Conservation (phyloP, 2,329 filamentous ascomycete genomes). For the Diaporthe velutina region DNA sequence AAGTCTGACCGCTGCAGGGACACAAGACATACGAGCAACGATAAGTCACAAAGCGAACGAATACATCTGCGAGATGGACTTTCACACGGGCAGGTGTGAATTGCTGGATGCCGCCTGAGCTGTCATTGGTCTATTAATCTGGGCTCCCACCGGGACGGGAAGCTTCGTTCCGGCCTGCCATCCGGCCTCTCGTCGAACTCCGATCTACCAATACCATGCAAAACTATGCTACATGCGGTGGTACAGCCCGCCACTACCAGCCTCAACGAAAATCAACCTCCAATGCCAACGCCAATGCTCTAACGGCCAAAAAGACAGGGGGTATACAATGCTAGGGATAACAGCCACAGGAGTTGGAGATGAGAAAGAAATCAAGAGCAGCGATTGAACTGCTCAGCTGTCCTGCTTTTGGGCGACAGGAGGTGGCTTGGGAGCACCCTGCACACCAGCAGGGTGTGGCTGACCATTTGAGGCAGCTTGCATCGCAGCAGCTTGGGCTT, state of each 20-base stretch:
- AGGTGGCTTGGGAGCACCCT: constrained; percentile 38
- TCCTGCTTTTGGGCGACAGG: constrained; percentile 39
- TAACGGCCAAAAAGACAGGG: constrained; percentile 29
- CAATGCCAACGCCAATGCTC: constrained; percentile 38
- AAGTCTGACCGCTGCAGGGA: constrained; percentile 18
- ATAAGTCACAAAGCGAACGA: neutral
- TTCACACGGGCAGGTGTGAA: neutral
- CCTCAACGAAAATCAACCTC: constrained; percentile 24
- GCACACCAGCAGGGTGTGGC: constrained; percentile 35
- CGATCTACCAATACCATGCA: constrained; percentile 19
- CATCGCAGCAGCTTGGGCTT: constrained; percentile 39
- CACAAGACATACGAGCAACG: neutral
- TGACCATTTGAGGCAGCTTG: constrained; percentile 42
- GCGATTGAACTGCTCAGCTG: constrained; percentile 3
- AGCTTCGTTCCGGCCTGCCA: neutral
- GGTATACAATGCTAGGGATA: constrained; percentile 37
- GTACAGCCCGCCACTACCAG: constrained; percentile 16
- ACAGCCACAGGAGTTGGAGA: constrained; percentile 19
- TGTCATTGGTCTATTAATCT: constrained; percentile 28
- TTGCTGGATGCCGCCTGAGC: constrained; percentile 9
- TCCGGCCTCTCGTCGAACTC: neutral
- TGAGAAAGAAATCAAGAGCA: constrained; percentile 6
- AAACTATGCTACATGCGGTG: constrained; percentile 27
- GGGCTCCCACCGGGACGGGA: neutral
- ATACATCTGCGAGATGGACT: neutral